These are phyloP conservation scores for Trichoderma virens DNA, from an alignment of 495 filamentous ascomycete species.

Conservation along the genomic window DNA sequence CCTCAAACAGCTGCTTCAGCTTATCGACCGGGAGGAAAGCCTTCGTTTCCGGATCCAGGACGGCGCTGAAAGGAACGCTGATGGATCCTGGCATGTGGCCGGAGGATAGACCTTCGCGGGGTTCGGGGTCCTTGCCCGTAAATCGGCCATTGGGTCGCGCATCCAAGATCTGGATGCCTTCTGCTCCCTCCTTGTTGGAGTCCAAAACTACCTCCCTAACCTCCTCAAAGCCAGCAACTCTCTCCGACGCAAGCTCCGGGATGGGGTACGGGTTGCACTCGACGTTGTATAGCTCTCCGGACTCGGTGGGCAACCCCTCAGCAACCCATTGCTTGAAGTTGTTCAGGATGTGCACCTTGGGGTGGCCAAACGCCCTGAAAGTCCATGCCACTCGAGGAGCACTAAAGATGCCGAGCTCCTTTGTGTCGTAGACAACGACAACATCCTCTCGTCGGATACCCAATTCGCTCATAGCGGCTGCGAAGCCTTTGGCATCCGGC, in stretches of 20 bases:
- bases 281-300: slow-evolving; percentile 58
- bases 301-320: slow-evolving; percentile 70
- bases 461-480: slow-evolving; percentile 76
- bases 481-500: slow-evolving; percentile 69
- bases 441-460: slow-evolving; percentile 81
- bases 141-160: slow-evolving; percentile 74
- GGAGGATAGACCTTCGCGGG: slow-evolving; percentile 74
- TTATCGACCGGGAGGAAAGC: slow-evolving; percentile 64
- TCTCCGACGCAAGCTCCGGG: slow-evolving; percentile 26
- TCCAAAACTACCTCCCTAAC: slow-evolving; percentile 69
- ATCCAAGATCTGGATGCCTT: slow-evolving; percentile 83
- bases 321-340: slow-evolving; percentile 90
- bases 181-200: slow-evolving; percentile 66
- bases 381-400: slow-evolving; percentile 94
- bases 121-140: slow-evolving; percentile 77
- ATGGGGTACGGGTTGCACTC: slow-evolving; percentile 50
- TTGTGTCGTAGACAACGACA: slow-evolving; percentile 86
- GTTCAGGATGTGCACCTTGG: slow-evolving; percentile 83
- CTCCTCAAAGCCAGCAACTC: slow-evolving; percentile 60
- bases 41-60: slow-evolving; percentile 78
- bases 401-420: slow-evolving; percentile 85
- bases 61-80: slow-evolving; percentile 68
- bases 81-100: slow-evolving; percentile 89
- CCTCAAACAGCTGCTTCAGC: slow-evolving; percentile 66
- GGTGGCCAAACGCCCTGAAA: slow-evolving; percentile 79